Percentiles rank a stretch among this genome's conserved stretches.
These are phyloP conservation scores for Dictyostelium capitatum DNA, from an alignment of 78 protist genomes.

Conservation along the genomic window DNA sequence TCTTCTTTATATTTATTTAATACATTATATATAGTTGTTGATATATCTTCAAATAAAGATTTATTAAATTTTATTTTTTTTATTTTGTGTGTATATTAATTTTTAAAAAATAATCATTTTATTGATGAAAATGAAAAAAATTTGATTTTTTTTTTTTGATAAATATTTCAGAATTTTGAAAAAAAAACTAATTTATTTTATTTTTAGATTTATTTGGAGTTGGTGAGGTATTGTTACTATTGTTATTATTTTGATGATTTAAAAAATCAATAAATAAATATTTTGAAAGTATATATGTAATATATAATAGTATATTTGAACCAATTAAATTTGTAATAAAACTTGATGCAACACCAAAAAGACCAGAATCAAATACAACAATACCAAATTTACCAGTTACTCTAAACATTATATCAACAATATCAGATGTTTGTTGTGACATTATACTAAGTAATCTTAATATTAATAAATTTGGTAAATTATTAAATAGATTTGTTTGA, in stretches of 20 bases:
- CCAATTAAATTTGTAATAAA: neutral
- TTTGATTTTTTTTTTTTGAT: too few relatives aligned
- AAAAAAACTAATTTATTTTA: neutral
- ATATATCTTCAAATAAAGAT: neutral
- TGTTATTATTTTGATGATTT: neutral
- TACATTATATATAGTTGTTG: neutral
- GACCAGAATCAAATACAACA: conserved; percentile 29
- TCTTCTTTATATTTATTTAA: neutral
- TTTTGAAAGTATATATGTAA: neutral
- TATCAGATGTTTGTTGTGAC: neutral
- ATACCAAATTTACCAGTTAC: conserved; percentile 30
- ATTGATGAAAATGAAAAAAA: neutral
- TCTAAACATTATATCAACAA: conserved; percentile 41
- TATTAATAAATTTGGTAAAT: neutral
- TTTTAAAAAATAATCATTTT: neutral
- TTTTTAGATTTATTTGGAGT: neutral
- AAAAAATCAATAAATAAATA: conserved; percentile 1
- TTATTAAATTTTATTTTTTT: neutral
- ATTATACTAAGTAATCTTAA: neutral
- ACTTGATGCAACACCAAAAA: conserved; percentile 12
- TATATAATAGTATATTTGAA: neutral
- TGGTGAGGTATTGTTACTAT: neutral
- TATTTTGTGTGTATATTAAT: too few relatives aligned
- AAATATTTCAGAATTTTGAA: too few relatives aligned
- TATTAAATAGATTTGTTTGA: conserved; percentile 13